Percentiles rank a stretch among this genome's conserved stretches.
These are phyloP conservation scores for Xylaria sp. DNA, from an alignment of 495 filamentous ascomycete species.

Conservation along the genomic window DNA sequence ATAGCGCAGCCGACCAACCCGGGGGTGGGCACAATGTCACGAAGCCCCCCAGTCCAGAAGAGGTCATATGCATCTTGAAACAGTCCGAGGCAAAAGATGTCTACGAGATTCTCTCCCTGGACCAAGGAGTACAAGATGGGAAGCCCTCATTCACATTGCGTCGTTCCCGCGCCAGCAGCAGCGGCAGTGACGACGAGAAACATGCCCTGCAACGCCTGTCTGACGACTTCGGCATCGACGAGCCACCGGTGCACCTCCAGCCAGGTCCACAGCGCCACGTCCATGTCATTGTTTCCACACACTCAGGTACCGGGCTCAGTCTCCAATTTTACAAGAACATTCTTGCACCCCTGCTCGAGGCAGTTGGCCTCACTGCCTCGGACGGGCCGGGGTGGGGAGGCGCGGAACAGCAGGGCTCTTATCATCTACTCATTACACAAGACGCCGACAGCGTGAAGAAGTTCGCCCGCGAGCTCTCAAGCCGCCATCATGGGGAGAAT, in stretches of 20 bases:
- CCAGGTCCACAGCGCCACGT: constrained; percentile 42
- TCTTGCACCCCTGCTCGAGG: constrained; percentile 64
- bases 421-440: constrained; percentile 64
- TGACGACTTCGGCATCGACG: constrained; percentile 37
- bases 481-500: constrained; percentile 38
- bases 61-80: constrained; percentile 23
- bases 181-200: background rate
- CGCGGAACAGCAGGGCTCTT: constrained; percentile 29
- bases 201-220: background rate
- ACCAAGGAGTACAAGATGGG: constrained; percentile 1
- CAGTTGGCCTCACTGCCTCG: constrained; percentile 34
- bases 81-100: background rate
- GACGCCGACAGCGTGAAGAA: constrained; percentile 65
- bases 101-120: constrained; percentile 19
- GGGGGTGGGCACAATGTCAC: background rate
- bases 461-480: constrained; percentile 56
- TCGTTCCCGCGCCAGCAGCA: background rate
- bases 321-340: constrained; percentile 60
- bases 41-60: background rate
- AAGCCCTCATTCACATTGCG: background rate
- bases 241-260: constrained; percentile 45
- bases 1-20: background rate
- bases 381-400: constrained; percentile 11
- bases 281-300: constrained; percentile 75
- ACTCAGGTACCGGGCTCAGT: constrained; percentile 73